Evolutionary conservation across 2,329 filamentous ascomycete genomes (phyloP).

Genomic region (Talaromyces amestolkiae): DNA sequence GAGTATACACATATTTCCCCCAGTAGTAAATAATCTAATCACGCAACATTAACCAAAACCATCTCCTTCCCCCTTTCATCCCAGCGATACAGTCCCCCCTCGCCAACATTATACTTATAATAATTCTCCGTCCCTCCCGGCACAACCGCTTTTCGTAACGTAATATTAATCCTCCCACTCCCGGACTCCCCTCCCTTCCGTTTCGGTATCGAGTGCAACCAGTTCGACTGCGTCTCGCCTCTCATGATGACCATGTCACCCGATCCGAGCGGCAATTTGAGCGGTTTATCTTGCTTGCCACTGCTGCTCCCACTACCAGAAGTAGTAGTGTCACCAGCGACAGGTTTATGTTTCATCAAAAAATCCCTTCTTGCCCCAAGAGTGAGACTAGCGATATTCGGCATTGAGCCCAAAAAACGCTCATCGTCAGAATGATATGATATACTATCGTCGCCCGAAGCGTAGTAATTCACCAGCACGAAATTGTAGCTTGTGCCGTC

Average conservation of each 20-base stretch:
- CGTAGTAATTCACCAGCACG: slow-evolving; percentile 79
- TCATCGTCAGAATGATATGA: slow-evolving; percentile 80
- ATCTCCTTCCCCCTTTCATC: slow-evolving; percentile 41
- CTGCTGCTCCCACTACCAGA: neutral
- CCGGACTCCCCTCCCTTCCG: slow-evolving; percentile 63
- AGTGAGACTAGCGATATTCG: slow-evolving; percentile 72
- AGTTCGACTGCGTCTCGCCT: slow-evolving; percentile 70
- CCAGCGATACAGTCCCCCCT: slow-evolving; percentile 68
- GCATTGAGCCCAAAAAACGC: slow-evolving; percentile 66
- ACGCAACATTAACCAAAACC: neutral
- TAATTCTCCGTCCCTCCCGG: slow-evolving; percentile 77
- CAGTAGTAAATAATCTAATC: too few species aligned
- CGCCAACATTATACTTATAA: slow-evolving; percentile 78
- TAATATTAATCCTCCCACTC: slow-evolving; percentile 71
- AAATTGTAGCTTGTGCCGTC: slow-evolving; percentile 65
- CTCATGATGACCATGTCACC: slow-evolving; percentile 81
- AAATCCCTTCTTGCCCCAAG: slow-evolving; percentile 73
- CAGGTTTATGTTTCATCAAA: slow-evolving; percentile 73
- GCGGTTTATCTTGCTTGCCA: slow-evolving; percentile 32
- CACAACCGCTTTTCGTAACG: slow-evolving; percentile 69
- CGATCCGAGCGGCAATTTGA: slow-evolving; percentile 57
- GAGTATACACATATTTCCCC: neutral
- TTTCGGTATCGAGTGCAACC: slow-evolving; percentile 77
- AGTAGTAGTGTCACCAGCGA: slow-evolving; percentile 32
- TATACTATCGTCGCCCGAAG: slow-evolving; percentile 72